Percentiles rank a stretch among this genome's conserved stretches.
These are phyloP conservation scores for Macrotyloma uniflorum DNA, from an alignment of 306 rosid genomes.

Conservation along the genomic window DNA sequence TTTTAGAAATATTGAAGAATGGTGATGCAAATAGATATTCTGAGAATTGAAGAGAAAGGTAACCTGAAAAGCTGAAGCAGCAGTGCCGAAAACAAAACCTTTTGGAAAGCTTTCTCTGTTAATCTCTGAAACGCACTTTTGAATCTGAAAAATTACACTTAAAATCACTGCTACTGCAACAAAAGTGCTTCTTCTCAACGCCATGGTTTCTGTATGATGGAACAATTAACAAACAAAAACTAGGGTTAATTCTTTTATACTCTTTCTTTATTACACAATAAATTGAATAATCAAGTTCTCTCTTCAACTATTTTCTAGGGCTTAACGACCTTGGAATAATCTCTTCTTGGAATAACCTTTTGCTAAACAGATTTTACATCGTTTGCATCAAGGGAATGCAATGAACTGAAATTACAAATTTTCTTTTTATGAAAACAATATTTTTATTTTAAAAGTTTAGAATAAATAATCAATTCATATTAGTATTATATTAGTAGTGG, in stretches of 20 bases:
- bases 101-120: conserved; percentile 65
- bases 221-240: not conserved
- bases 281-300: not conserved
- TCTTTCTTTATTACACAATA: not conserved
- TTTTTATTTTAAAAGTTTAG: no score
- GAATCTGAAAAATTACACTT: conserved; percentile 40
- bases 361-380: no score
- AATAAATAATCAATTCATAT: no score
- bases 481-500: no score
- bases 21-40: no score
- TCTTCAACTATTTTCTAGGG: not conserved
- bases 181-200: conserved; percentile 38
- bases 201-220: conserved; percentile 36
- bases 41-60: not conserved
- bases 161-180: conserved; percentile 15
- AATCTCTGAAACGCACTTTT: conserved; percentile 52
- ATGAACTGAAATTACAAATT: no score
- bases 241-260: not conserved
- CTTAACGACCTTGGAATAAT: no score
- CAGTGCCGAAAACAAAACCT: conserved; percentile 87
- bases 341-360: no score
- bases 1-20: not conserved
- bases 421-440: no score
- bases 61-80: conserved; percentile 92
- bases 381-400: no score